Percentiles rank a stretch among this genome's conserved stretches.
These are phyloP conservation scores for Populus euphratica DNA, from an alignment of 345 rosid species.

Conservation along the genomic window DNA sequence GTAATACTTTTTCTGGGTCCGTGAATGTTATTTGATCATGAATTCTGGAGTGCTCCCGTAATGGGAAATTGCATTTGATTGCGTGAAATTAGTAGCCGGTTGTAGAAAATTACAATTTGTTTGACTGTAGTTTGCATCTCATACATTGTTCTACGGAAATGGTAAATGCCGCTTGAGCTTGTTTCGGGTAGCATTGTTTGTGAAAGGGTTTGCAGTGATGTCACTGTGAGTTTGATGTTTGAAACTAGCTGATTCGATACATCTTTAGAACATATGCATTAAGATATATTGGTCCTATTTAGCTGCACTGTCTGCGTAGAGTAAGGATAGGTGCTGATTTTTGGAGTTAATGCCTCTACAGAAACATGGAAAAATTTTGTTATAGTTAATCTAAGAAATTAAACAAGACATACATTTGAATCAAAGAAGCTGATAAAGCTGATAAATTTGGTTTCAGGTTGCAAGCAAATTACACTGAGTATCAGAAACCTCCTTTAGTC, in stretches of 20 bases:
- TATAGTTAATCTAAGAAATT: neutral
- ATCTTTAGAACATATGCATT: neutral
- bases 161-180: neutral
- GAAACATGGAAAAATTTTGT: neutral
- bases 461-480: neutral
- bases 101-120: neutral
- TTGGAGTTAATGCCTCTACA: neutral
- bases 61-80: neutral
- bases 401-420: neutral
- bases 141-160: neutral
- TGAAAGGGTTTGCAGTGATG: neutral
- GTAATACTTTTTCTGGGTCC: neutral
- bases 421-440: neutral
- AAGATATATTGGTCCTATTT: neutral
- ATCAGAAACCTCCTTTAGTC: neutral
- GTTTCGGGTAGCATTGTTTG: neutral
- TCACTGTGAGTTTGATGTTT: neutral
- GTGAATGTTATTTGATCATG: neutral
- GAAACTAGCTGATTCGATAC: neutral
- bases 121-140: neutral
- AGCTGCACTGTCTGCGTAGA: neutral
- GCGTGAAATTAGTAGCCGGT: neutral
- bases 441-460: neutral
- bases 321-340: neutral
- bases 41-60: neutral